These are phyloP conservation scores for Cryphonectria carpinicola DNA, from an alignment of 2,329 filamentous ascomycete species.

Conservation along the genomic window DNA sequence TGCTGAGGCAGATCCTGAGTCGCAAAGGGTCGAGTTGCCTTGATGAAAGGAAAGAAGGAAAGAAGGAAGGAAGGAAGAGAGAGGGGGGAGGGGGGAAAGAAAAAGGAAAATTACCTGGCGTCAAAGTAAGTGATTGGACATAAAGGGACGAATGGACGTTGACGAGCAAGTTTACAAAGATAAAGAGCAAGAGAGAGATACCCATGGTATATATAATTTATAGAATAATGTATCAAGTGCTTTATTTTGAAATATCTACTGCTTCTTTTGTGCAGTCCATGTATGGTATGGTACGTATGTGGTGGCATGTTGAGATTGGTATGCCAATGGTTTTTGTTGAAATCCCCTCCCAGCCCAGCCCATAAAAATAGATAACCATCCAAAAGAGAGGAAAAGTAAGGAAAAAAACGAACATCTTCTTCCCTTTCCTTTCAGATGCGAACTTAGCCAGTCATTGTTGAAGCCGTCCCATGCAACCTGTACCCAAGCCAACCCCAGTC, in stretches of 20 bases:
- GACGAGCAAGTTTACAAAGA: too few relatives aligned
- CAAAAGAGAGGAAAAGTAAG: neutral
- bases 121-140: too few relatives aligned
- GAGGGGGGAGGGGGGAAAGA: too few relatives aligned
- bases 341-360: neutral
- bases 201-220: neutral
- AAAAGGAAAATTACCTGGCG: too few relatives aligned
- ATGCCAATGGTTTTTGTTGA: neutral
- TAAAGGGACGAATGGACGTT: too few relatives aligned
- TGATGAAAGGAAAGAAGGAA: neutral
- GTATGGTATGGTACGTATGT: too few relatives aligned
- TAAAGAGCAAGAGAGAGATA: neutral
- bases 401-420: neutral
- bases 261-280: neutral
- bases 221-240: neutral
- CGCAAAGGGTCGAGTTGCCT: neutral
- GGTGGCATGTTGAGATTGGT: neutral
- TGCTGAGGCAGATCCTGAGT: neutral
- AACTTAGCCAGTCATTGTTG: neutral
- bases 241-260: neutral
- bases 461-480: conserved; percentile 3
- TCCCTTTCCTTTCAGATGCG: too few relatives aligned
- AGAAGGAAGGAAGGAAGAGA: neutral
- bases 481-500: neutral
- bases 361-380: neutral